These are phyloP conservation scores for Zoysia matrella DNA, from an alignment of 202 grass and related monocot species.

Conservation along the genomic window DNA sequence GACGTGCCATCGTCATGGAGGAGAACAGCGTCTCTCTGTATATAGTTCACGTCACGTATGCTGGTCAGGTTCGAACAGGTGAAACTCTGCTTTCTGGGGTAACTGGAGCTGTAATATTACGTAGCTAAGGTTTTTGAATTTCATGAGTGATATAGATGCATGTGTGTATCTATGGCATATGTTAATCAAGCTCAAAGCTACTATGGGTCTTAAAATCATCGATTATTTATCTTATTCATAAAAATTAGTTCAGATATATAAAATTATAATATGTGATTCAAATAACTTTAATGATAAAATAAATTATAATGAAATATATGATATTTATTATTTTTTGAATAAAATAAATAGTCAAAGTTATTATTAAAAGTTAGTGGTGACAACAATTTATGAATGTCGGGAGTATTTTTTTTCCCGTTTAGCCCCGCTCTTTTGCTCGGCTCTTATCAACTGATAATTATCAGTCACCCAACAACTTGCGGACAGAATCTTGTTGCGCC, in stretches of 20 bases:
- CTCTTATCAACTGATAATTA: background rate
- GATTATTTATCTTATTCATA: no score
- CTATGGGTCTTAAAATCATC: no score
- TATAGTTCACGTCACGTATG: background rate
- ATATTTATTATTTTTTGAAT: no score
- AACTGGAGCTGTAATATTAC: conserved; percentile 31
- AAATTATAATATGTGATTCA: no score
- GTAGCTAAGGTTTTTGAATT: conserved; percentile 16
- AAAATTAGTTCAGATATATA: no score
- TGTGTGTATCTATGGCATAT: background rate
- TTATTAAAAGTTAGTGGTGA: no score
- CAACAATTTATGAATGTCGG: no score
- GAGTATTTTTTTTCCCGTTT: background rate
- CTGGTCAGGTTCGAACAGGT: no score
- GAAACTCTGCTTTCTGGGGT: background rate
- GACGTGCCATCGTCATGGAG: background rate
- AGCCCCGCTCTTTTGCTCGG: background rate
- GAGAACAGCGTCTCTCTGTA: background rate
- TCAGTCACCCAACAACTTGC: background rate
- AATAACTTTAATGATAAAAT: no score
- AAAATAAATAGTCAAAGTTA: no score
- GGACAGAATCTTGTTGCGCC: conserved; percentile 17
- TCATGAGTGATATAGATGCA: background rate
- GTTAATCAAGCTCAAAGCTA: background rate
- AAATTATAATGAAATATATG: no score